These are phyloP conservation scores for Bolboschoenoplectus hybrid DNA, from an alignment of 202 grass and related monocot genomes.

Conservation along the genomic window DNA sequence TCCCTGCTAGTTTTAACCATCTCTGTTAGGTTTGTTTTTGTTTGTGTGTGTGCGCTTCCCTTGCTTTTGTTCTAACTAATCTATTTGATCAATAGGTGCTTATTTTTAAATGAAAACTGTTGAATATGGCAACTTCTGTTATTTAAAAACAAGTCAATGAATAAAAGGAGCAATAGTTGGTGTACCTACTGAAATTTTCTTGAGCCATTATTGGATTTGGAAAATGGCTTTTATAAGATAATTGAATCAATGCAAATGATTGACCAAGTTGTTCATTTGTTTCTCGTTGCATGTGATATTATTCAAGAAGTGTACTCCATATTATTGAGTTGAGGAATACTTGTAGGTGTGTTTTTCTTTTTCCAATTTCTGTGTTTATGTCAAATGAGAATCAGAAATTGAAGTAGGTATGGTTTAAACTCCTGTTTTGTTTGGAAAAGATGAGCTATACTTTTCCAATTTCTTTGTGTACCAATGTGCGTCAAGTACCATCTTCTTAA, in stretches of 20 bases:
- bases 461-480: too few species aligned
- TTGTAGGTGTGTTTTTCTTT: too few species aligned
- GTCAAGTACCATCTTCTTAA: too few species aligned
- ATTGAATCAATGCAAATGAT: background rate
- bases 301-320: background rate
- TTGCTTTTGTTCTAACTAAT: background rate
- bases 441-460: too few species aligned
- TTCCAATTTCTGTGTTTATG: too few species aligned
- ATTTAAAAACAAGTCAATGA: background rate
- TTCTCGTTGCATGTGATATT: background rate
- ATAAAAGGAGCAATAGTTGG: background rate
- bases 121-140: background rate
- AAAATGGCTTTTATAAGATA: background rate
- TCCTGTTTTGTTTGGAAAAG: too few species aligned
- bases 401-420: too few species aligned
- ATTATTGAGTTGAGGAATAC: background rate
- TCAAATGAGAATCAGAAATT: too few species aligned
- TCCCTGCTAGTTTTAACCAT: background rate
- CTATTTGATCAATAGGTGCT: background rate
- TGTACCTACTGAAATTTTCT: background rate
- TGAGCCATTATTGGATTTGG: background rate
- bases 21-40: background rate
- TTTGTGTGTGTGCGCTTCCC: background rate
- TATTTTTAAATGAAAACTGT: background rate
- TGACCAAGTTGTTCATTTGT: background rate